Base-by-base conservation (phyloP, 2,329 filamentous ascomycete genomes). In the Aplosporella prunicola region DNA sequence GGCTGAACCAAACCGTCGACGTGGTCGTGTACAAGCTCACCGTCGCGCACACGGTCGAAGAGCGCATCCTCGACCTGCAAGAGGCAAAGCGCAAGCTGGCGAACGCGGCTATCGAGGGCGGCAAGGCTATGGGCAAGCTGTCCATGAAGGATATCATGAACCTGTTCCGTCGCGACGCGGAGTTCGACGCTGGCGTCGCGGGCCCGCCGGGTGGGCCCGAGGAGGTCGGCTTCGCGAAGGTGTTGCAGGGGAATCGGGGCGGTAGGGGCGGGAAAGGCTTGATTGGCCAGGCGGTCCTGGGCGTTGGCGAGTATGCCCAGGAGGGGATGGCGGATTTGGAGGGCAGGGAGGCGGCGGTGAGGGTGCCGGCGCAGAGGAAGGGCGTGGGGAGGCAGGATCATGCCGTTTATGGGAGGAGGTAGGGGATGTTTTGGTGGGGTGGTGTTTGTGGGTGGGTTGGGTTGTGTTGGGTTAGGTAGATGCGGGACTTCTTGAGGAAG, bases 1-100 rank as follows among this genome's bases (percentile, higher is more conserved):
- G 91, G n/a, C 80, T 98, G 36, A 96, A 93, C 26, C 91, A 98
- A 62, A 95, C 86, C 1, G 73, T 89, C 26, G 88, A 96, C 54
- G 91, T 98, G 22, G 77, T 89, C 39, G 86, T 98, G 45, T 98
- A 94, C 69, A 93, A 91, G 52, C 76, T 98, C 51, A 94, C 87
- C 2, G 80, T 98, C 43, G 75, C 76, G 47, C 72, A 81, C 47
- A 88, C 82, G 0, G 89, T 98, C 39, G 91, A 98, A 67, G 87
- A 89, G 60, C 78, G 88, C 41, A 98, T 98, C 50, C 67, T 96
- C n/a, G 85, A 83, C 43, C 73, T 98, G 15, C 91, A 98, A 62
- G 82, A 94, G 45, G 86, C 87, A 61, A 98, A 98, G 66, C 78
- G 91, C 9, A 77, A 86, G 50, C 73, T 98, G 9, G 89, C 91